These are phyloP conservation scores for Wickerhamiella hasegawae DNA, from an alignment of 805 yeast genomes.

Conservation along the genomic window DNA sequence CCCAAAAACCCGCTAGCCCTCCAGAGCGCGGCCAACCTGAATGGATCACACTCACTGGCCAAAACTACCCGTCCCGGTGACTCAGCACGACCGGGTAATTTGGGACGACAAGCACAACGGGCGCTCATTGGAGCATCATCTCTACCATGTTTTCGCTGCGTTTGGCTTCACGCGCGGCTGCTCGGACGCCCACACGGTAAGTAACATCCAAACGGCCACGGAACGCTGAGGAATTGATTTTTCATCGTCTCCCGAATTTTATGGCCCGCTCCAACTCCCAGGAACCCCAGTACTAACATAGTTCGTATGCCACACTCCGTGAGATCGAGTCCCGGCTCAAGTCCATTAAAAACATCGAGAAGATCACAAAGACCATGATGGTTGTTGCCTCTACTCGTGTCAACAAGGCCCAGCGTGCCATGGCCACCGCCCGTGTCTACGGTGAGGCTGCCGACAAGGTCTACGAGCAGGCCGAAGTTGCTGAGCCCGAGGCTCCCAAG, in stretches of 20 bases:
- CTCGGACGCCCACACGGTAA: too few species aligned
- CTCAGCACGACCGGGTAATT: too few species aligned
- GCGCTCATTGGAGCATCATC: background rate
- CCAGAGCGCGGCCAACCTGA: too few species aligned
- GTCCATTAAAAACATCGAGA: conserved; percentile 96
- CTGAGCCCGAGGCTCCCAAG: conserved; percentile 32
- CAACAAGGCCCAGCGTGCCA: conserved; percentile 88
- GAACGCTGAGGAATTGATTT: too few species aligned
- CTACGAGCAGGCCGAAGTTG: conserved; percentile 68
- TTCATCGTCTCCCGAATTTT: too few species aligned
- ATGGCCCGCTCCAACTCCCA: too few species aligned
- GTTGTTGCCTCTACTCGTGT: conserved; percentile 97
- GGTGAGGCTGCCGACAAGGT: conserved; percentile 67
- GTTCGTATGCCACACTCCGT: conserved; percentile 89
- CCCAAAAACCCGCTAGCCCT: too few species aligned
- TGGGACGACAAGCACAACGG: too few species aligned
- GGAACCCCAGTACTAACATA: too few species aligned
- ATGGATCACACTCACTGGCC: too few species aligned
- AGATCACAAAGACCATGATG: conserved; percentile 99
- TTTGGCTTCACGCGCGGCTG: background rate
- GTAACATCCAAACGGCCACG: background rate
- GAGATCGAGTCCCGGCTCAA: conserved; percentile 97
- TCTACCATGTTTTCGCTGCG: conserved; percentile 1
- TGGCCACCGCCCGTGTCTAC: conserved; percentile 74
- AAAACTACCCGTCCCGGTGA: too few species aligned